Conservation (phyloP, 176 grass and related monocot species). For the Juncus effusus region DNA sequence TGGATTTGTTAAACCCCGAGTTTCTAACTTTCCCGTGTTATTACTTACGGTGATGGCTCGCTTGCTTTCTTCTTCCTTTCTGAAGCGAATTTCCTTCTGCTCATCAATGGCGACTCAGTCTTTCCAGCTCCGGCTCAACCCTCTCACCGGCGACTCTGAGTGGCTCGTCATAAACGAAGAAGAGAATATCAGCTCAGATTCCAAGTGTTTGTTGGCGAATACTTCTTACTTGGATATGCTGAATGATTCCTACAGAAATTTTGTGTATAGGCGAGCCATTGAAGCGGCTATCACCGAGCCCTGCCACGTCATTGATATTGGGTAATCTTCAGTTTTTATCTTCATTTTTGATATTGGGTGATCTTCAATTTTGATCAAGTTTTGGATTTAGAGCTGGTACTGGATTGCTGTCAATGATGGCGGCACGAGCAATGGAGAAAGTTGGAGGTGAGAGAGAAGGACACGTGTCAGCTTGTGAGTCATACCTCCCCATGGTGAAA, state of each 20-base stretch:
- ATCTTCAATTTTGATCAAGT: conserved; percentile 19
- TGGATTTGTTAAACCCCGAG: too few species aligned
- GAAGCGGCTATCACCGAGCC: conserved; percentile 53
- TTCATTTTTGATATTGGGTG: conserved; percentile 73
- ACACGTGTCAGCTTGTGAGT: conserved; percentile 63
- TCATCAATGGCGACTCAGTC: conserved; percentile 28
- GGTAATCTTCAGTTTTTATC: conserved; percentile 34
- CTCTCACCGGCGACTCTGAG: conserved; percentile 89
- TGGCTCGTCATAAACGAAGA: conserved; percentile 73
- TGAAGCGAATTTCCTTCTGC: conserved; percentile 1
- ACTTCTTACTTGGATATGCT: conserved; percentile 97
- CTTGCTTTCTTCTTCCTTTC: background rate
- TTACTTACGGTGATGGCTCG: too few species aligned
- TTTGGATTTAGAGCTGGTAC: conserved; percentile 70
- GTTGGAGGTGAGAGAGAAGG: conserved; percentile 38
- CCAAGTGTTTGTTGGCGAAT: conserved; percentile 45
- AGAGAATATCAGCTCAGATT: conserved; percentile 16
- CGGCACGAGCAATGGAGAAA: conserved; percentile 44
- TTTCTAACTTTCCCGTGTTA: too few species aligned
- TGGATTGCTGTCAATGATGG: conserved; percentile 91
- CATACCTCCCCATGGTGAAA: conserved; percentile 93
- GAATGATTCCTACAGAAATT: conserved; percentile 68
- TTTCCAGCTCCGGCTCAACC: conserved; percentile 88
- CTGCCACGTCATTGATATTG: conserved; percentile 83
- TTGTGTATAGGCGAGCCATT: conserved; percentile 65